phyloP scores from a whole-genome alignment of 345 rosid species.

The Citrus cavaleriei region DNA sequence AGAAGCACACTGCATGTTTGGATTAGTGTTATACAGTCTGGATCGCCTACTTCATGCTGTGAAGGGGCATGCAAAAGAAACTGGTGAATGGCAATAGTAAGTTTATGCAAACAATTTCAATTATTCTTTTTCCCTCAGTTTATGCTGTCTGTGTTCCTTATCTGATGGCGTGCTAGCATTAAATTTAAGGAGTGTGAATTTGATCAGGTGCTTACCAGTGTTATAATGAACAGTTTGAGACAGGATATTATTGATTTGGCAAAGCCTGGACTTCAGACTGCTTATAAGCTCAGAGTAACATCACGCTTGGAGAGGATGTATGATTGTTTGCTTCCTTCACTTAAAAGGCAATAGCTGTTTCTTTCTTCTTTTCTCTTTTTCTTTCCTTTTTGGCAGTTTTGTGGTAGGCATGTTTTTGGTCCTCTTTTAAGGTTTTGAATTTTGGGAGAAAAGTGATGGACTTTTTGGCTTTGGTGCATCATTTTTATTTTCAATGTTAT shows the following conservation, averaged over 20 bases:
- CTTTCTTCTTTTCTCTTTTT: not conserved
- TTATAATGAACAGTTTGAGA: conserved; percentile 52
- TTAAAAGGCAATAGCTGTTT: conserved; percentile 34
- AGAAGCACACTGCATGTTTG: conserved; percentile 73
- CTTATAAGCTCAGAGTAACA: conserved; percentile 58
- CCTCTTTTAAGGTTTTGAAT: no score
- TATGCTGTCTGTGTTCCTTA: not conserved
- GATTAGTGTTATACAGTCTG: conserved; percentile 68
- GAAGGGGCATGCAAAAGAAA: conserved; percentile 66
- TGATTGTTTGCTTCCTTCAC: conserved; percentile 75
- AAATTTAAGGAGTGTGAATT: not conserved
- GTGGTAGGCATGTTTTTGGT: no score
- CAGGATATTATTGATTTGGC: conserved; percentile 80
- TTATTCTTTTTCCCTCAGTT: not conserved
- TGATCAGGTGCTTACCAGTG: conserved; percentile 11
- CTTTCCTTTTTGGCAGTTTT: not conserved
- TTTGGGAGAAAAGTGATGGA: no score
- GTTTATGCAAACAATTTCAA: conserved; percentile 17
- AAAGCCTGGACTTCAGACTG: conserved; percentile 56
- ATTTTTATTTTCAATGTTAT: no score
- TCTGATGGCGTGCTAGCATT: not conserved
- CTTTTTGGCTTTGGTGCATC: no score
- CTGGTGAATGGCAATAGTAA: conserved; percentile 87
- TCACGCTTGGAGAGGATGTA: conserved; percentile 65
- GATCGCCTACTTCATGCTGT: conserved; percentile 67